phyloP scores from a whole-genome alignment of 495 filamentous ascomycete species.

The Delitschia confertaspora region DNA sequence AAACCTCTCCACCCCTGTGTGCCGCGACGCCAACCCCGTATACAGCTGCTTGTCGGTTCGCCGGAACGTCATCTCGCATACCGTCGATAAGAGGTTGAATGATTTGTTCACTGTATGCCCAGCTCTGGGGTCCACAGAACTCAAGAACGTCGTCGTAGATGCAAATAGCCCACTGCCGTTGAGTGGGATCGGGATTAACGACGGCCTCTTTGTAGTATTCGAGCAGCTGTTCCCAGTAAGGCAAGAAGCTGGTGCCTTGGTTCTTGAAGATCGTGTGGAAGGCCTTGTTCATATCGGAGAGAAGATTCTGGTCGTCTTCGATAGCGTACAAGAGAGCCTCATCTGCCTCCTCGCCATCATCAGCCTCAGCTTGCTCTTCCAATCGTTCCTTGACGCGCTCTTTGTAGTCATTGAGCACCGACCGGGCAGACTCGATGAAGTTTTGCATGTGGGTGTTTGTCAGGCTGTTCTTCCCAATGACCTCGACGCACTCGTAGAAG shows the following conservation, averaged over 20 bases:
- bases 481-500: conserved; percentile 97
- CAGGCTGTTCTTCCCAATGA: conserved; percentile 76
- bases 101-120: conserved; percentile 74
- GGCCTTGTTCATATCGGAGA: conserved; percentile 99
- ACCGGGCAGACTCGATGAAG: conserved; percentile 77
- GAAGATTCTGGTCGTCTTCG: conserved; percentile 91
- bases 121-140: conserved; percentile 81
- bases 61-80: conserved; percentile 73
- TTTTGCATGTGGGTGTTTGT: conserved; percentile 65
- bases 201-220: conserved; percentile 79
- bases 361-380: conserved; percentile 61
- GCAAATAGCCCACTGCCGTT: conserved; percentile 96
- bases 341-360: conserved; percentile 68
- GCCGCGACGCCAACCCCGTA: conserved; percentile 96
- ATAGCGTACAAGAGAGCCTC: conserved; percentile 81
- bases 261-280: conserved; percentile 99
- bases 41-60: conserved; percentile 91
- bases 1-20: conserved; percentile 76
- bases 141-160: conserved; percentile 98
- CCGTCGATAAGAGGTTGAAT: conserved; percentile 75
- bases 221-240: conserved; percentile 74
- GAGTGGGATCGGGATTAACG: conserved; percentile 73
- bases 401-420: conserved; percentile 85
- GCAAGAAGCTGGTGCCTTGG: conserved; percentile 75
- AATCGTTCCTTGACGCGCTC: conserved; percentile 67